These are phyloP conservation scores for Globisporangium ultimum DNA, from an alignment of 352 stramenopile genomes.

Conservation along the genomic window DNA sequence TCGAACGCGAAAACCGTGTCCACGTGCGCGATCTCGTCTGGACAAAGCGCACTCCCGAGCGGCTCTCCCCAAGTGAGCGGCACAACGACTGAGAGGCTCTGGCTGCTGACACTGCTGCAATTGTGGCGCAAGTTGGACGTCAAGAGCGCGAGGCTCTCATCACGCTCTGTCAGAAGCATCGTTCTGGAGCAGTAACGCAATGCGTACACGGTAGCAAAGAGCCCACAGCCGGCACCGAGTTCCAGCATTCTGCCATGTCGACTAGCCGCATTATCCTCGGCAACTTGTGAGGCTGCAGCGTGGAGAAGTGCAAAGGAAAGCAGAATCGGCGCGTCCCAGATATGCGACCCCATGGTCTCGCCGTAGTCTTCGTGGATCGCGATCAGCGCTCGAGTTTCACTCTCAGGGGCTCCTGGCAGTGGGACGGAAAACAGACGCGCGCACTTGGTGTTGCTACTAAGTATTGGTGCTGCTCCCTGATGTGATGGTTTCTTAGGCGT, in stretches of 20 bases:
- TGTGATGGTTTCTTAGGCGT: not conserved
- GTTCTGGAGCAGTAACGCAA: not conserved
- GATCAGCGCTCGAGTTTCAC: not conserved
- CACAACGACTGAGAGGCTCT: not conserved
- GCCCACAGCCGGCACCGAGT: slow-evolving; percentile 42
- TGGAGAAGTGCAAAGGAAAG: slow-evolving; percentile 36
- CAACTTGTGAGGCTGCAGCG: not conserved
- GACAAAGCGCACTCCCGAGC: not conserved
- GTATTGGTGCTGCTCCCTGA: not conserved
- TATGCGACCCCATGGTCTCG: slow-evolving; percentile 56
- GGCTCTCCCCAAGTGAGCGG: slow-evolving; percentile 33
- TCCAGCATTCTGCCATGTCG: slow-evolving; percentile 23
- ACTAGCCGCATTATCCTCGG: not conserved
- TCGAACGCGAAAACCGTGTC: slow-evolving; percentile 44
- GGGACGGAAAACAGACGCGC: slow-evolving; percentile 7
- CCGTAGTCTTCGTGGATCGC: slow-evolving; percentile 64
- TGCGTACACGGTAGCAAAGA: slow-evolving; percentile 38
- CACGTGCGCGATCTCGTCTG: not conserved
- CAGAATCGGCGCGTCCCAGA: slow-evolving; percentile 67
- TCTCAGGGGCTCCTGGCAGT: too few species aligned
- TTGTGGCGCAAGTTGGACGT: slow-evolving; percentile 31
- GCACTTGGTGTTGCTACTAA: not conserved
- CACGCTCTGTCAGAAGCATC: slow-evolving; percentile 37
- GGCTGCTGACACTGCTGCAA: not conserved
- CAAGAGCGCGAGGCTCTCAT: slow-evolving; percentile 24